phyloP scores from a whole-genome alignment of 140 eudicot species.

The Senecio squalidus region DNA sequence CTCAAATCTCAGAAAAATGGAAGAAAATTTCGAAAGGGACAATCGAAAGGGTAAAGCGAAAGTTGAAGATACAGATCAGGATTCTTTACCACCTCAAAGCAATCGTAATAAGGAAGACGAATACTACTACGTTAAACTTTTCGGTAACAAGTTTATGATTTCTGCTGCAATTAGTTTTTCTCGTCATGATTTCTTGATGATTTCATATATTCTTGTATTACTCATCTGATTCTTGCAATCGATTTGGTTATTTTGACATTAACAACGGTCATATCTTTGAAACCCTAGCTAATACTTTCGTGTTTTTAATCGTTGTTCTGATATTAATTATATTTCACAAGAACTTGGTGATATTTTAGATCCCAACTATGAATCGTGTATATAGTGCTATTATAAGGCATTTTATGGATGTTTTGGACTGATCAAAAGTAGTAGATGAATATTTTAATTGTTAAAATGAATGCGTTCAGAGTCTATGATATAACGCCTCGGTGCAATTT shows the following conservation, averaged over 20 bases:
- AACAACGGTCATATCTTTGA: too few species aligned
- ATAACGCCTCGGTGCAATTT: neutral
- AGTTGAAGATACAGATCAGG: neutral
- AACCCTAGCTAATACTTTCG: too few species aligned
- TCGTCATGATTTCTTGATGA: neutral
- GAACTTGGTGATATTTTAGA: too few species aligned
- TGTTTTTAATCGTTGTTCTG: too few species aligned
- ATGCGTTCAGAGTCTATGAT: neutral
- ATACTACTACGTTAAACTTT: too few species aligned
- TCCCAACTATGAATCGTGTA: too few species aligned
- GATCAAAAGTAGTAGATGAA: neutral
- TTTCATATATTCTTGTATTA: too few species aligned
- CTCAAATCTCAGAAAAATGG: conserved; percentile 8
- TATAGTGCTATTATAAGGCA: too few species aligned
- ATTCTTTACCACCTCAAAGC: neutral
- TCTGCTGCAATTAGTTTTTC: neutral
- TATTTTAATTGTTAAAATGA: too few species aligned
- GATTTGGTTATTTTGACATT: neutral
- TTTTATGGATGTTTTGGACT: neutral
- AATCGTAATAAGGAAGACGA: neutral
- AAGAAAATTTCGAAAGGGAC: neutral
- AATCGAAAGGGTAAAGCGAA: neutral
- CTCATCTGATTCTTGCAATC: too few species aligned
- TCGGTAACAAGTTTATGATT: neutral
- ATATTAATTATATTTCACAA: too few species aligned